Percentiles rank a stretch among this genome's conserved stretches.
Evolutionary conservation across 2,329 filamentous ascomycete species (phyloP).

Genomic region (Chlorencoelia australis): DNA sequence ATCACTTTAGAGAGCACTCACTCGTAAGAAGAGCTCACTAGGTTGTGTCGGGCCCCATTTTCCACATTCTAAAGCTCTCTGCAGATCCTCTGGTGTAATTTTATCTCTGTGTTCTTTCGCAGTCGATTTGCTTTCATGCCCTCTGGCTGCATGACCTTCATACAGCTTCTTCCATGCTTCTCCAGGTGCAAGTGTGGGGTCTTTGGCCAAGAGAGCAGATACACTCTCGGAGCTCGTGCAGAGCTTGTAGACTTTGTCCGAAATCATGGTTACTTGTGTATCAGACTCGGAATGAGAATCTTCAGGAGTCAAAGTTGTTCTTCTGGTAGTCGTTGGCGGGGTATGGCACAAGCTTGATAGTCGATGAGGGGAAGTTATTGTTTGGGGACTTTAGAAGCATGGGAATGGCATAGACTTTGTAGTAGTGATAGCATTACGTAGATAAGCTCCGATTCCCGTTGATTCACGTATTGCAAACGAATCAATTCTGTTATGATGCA

Average conservation of each 20-base stretch:
- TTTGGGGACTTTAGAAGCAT: no score
- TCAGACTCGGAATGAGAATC: no score
- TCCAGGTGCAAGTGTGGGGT: constrained; percentile 42
- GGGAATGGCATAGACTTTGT: no score
- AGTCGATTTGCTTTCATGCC: constrained; percentile 14
- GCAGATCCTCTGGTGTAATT: constrained; percentile 34
- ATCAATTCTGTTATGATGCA: no score
- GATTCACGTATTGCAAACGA: no score
- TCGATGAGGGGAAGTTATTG: no score
- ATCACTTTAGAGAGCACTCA: constrained; percentile 23
- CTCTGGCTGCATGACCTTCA: constrained; percentile 19
- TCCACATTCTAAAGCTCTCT: constrained; percentile 49
- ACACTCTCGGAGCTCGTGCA: constrained; percentile 45
- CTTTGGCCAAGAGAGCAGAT: constrained; percentile 43
- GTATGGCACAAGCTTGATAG: no score
- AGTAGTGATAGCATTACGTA: no score
- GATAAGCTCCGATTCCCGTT: no score
- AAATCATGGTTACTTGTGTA: constrained; percentile 33
- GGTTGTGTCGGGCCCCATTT: constrained; percentile 55
- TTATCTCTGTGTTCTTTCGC: constrained; percentile 15
- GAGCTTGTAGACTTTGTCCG: constrained; percentile 38
- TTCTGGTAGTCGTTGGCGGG: no score
- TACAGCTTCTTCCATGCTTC: constrained; percentile 49
- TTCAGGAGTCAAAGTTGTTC: no score
- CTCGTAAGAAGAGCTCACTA: constrained; percentile 56